Evolutionary conservation across 2,329 filamentous ascomycete genomes (phyloP), one percentile per base, ranked within the genome.

Genomic region (Ophiobolus disseminans): DNA sequence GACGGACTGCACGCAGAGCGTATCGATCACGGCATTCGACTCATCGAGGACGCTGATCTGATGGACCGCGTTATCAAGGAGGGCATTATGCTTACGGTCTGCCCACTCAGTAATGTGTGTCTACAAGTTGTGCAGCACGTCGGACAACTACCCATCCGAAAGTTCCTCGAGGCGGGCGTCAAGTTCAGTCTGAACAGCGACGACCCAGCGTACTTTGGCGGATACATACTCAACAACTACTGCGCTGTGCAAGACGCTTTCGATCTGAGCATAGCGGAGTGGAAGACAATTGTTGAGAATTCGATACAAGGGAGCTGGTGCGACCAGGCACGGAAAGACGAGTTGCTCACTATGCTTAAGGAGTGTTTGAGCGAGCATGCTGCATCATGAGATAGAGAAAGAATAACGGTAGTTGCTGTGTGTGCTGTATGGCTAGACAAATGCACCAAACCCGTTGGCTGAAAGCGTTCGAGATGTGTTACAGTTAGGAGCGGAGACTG

Each of bases 221-320:
- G 84, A 0, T 91, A 90, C 69, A 83, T 91, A 43, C 74, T 88
- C 41, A 86, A 89, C 60, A 91, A 91, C 58, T 91, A 88, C 73
- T 87, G 84, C 60, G 86, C 86, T 1, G 86, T 92, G 22, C 88
- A 92, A 69, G 85, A 90, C 32, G 84, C 86, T 0, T 90, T 90
- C 68, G 66, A 75, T 3, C 70, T 92, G 56, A 79, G 70, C 17
- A 72, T 85, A 3, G 70, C 75, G n/a, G 87, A 92, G 44, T 91
- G 88, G 89, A 79, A 75, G 56, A 73, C 65, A 5, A 86, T 92
- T 62, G 84, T 82, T 9, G 77, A 77, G 54, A 82, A 82, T 28
- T 79, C 82, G 16, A 84, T 91, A 9, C 75, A 82, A 52, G 86
- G 85, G 19, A 90, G 87, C 64, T 91, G 88, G 88, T 87, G 87